Base-by-base conservation (phyloP, 768 basidiomycete species). In the Hericium coralloides region DNA sequence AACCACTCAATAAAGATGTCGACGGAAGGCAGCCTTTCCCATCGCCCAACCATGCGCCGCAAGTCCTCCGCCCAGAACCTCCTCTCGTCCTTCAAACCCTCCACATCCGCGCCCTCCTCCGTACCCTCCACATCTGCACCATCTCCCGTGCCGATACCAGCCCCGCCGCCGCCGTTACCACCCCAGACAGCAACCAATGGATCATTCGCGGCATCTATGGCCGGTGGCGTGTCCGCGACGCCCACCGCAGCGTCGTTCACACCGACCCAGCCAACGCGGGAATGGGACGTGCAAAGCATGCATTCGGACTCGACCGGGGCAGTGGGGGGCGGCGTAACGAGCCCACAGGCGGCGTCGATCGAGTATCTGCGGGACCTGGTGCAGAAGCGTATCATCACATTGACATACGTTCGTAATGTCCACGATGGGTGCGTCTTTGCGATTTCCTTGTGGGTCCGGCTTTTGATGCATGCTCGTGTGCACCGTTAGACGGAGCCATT, bases 31-130 rank as follows among this genome's bases (percentile, higher is more conserved):
- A n/a, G 14, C 43, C 43, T 45, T 20, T 45, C 43, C 43, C 43
- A 45, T 20, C n/a, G 43, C n/a, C 43, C 43, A 15, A 45, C 43
- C 43, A 45, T 45, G 43, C 85, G 89, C 63, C 82, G 90, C 62
- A 93, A 92, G 74, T 89, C 88, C 18, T 90, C 89, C 12, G 89
- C 85, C 12, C 89, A 87, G 73, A 89, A 92, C 70, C 76, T 92
- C 49, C 78, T 93, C 37, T 81, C 83, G 8, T 84, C 85, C 45
- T 90, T 90, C 79, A 91, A 84, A 63, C 50, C 61, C 22, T 58
- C 38, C 45, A 38, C 37, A 48, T 36, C 41, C 18, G 18, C 49
- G 14, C 20, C 49, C 20, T 54, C 67, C 25, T 53, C 59, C n/a
- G 12, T 55, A 0, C 50, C 62, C 10, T 57, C 66, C n/a, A 53